These are phyloP conservation scores for Lipomyces sp. DNA, from an alignment of 805 yeast species.

Conservation along the genomic window DNA sequence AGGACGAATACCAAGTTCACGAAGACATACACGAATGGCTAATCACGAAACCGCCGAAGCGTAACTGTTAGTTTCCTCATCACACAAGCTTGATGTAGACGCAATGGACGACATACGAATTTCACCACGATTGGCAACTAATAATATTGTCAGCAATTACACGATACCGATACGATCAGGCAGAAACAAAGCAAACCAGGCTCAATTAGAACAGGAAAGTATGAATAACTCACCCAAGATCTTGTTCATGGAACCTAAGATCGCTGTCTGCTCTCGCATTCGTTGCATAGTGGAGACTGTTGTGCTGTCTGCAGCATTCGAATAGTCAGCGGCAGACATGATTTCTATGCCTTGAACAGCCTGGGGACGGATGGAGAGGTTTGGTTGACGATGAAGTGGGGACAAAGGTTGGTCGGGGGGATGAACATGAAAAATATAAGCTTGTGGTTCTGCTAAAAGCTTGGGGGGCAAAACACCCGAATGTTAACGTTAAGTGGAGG, in stretches of 20 bases:
- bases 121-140: constrained; percentile 51
- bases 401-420: neutral
- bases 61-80: neutral
- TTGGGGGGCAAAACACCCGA: neutral
- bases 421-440: neutral
- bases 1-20: neutral
- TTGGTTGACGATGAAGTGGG: neutral
- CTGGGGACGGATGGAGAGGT: neutral
- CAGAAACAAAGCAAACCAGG: constrained; percentile 3
- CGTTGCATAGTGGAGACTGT: constrained; percentile 36
- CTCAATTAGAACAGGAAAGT: neutral
- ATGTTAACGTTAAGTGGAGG: neutral
- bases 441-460: neutral
- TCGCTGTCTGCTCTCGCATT: constrained; percentile 44
- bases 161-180: neutral
- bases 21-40: constrained; percentile 15
- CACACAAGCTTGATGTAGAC: neutral
- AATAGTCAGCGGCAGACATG: constrained; percentile 24
- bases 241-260: constrained; percentile 60
- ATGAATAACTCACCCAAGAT: constrained; percentile 43
- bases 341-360: neutral
- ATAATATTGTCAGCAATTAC: neutral
- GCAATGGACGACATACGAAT: constrained; percentile 44
- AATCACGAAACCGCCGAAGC: constrained; percentile 7
- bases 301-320: constrained; percentile 24